phyloP scores from a whole-genome alignment of 2,329 filamentous ascomycete species.

The Coniochaeta sp. region DNA sequence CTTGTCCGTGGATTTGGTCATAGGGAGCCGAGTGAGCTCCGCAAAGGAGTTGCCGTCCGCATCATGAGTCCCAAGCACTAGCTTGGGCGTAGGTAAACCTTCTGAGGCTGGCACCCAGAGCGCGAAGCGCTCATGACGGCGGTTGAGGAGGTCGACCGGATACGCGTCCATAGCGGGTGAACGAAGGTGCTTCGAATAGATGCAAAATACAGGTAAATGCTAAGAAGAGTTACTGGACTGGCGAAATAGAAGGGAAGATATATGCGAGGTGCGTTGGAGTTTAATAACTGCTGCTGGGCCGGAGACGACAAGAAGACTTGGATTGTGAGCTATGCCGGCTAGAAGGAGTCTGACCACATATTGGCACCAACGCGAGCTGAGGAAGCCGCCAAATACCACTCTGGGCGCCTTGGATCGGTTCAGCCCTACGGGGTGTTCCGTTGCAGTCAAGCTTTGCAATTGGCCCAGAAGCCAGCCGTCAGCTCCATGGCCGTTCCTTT shows the following conservation, averaged over 20 bases:
- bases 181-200: neutral
- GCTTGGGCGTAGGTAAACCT: conserved; percentile 4
- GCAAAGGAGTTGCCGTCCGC: conserved; percentile 3
- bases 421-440: too few relatives aligned
- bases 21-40: conserved; percentile 13
- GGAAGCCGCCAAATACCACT: neutral
- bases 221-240: neutral
- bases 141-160: conserved; percentile 8
- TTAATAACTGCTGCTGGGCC: neutral
- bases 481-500: neutral
- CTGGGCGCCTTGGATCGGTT: too few relatives aligned
- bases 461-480: neutral
- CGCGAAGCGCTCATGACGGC: conserved; percentile 10
- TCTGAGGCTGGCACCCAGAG: conserved; percentile 15
- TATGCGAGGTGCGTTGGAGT: neutral
- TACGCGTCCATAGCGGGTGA: neutral
- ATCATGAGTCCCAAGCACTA: conserved; percentile 10
- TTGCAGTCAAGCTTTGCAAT: neutral
- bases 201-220: neutral
- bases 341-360: neutral
- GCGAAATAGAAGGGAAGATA: neutral
- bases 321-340: neutral
- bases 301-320: neutral
- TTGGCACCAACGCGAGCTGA: neutral
- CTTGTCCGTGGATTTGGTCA: conserved; percentile 33